A percentile compares a stretch with the other conserved stretches of the same genome.
Evolutionary conservation across 169 alveolate species (phyloP).

Genomic region (Babesia ovis): DNA sequence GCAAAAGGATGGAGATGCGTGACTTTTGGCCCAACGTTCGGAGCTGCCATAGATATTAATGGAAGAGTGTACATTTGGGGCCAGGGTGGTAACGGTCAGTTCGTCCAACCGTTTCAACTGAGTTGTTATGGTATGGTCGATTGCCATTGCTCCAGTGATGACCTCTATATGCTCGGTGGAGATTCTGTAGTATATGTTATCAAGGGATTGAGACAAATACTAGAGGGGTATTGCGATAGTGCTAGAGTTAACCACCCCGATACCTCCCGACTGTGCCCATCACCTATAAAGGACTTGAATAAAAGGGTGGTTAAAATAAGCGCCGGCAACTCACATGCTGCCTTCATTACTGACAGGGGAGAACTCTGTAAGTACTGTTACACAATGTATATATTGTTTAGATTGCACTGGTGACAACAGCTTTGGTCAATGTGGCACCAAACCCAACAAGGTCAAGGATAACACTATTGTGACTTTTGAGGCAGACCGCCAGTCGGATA

Average conservation of each 20-base stretch:
- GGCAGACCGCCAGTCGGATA: not conserved
- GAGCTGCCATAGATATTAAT: slow-evolving; percentile 38
- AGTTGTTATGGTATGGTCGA: slow-evolving; percentile 5
- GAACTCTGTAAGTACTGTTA: slow-evolving; percentile 19
- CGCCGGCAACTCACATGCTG: slow-evolving; percentile 61
- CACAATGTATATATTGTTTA: not conserved
- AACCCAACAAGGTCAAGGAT: slow-evolving; percentile 25
- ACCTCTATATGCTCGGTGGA: slow-evolving; percentile 23
- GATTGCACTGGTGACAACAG: slow-evolving; percentile 61
- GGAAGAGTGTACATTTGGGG: slow-evolving; percentile 61
- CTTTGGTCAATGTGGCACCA: slow-evolving; percentile 64
- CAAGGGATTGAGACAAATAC: not conserved
- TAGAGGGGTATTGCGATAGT: not conserved
- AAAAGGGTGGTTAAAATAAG: slow-evolving; percentile 46
- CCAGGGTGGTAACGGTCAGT: slow-evolving; percentile 10
- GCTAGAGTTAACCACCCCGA: no score
- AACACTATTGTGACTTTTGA: slow-evolving; percentile 22
- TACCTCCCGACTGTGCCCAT: not conserved
- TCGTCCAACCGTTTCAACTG: slow-evolving; percentile 5
- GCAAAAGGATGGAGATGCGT: slow-evolving; percentile 23
- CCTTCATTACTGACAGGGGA: slow-evolving; percentile 59
- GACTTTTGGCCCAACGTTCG: slow-evolving; percentile 63
- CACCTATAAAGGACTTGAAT: not conserved
- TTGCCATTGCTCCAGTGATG: slow-evolving; percentile 50
- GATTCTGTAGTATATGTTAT: slow-evolving; percentile 42